These are phyloP conservation scores for Candida peoriensis DNA, from an alignment of 805 yeast genomes.

Conservation along the genomic window DNA sequence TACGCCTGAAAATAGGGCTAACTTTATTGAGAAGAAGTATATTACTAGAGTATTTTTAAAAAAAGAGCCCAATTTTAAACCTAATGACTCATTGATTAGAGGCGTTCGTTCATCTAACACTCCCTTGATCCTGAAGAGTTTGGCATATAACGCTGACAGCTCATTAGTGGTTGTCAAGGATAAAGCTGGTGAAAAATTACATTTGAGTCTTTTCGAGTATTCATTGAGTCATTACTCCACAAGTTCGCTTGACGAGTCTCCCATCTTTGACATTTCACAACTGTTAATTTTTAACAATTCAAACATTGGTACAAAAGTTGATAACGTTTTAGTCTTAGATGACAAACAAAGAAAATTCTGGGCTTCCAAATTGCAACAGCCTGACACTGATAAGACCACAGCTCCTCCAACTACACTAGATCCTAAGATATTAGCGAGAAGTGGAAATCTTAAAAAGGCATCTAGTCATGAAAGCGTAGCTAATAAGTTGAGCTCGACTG, in stretches of 20 bases:
- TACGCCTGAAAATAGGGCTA: constrained; percentile 42
- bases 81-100: constrained; percentile 39
- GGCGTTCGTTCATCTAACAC: constrained; percentile 48
- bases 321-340: constrained; percentile 33
- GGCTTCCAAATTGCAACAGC: constrained; percentile 31
- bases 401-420: background rate
- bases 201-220: constrained; percentile 39
- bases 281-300: constrained; percentile 54
- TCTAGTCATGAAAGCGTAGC: no score
- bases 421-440: background rate
- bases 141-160: constrained; percentile 45
- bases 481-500: no score
- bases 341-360: constrained; percentile 50
- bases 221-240: constrained; percentile 43
- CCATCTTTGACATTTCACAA: constrained; percentile 49
- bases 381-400: background rate
- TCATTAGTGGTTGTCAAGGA: constrained; percentile 34
- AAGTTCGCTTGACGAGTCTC: constrained; percentile 19
- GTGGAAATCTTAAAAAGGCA: background rate
- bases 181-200: constrained; percentile 15
- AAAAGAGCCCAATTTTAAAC: constrained; percentile 8
- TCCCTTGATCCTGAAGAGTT: constrained; percentile 35
- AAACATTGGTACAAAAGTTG: constrained; percentile 33
- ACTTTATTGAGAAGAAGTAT: constrained; percentile 67
- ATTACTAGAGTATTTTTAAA: constrained; percentile 41